Base-by-base conservation (phyloP, 371 early-diverging fungal genomes). In the Haplosporangium sp. region DNA sequence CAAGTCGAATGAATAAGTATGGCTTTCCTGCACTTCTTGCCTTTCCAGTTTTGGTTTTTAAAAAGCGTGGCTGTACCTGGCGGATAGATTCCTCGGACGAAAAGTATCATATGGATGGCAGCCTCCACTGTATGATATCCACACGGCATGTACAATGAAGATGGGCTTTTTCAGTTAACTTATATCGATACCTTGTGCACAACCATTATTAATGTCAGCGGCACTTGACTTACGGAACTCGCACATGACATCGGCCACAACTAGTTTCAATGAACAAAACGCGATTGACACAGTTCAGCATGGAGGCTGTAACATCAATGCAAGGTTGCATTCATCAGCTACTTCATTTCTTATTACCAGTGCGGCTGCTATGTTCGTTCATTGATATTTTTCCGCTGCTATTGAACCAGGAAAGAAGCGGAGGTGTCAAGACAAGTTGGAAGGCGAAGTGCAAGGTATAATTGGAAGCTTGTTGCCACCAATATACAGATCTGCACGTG, bases 21-120 rank as follows among this genome's bases (percentile, higher is more conserved):
- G 4, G 5, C n/a, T 46, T 11, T 46, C 46, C n/a, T 46, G 46
- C 10, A 45, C 2, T 2, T 45, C 11, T 11, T 45, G 11, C 45
- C 45, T 13, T 6, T 11, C 45, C 13, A 45, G 45, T 16, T 2
- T 45, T 16, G 11, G 13, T 45, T 45, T 45, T 1, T 46, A n/a
- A 18, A 21, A 51, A 1, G 48, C n/a, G 14, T n/a, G 36, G 0
- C n/a, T 46, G 13, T 77, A 72, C 79, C 79, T 61, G 79, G 79
- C 16, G 79, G 79, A 38, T 77, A 77, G 40, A 77, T 64, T 11
- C 72, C 79, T 11, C 79, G 72, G 20, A 71, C 62, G 59, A 64
- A 77, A 18, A 77, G 64, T 14, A 77, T 77, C 62, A 72, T 48
- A 54, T 77, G 79, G n/a, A 77, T 61, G 45, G 79, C 79, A 14